These are phyloP conservation scores for Trypethelium eluteriae DNA, from an alignment of 495 filamentous ascomycete genomes.

Conservation along the genomic window DNA sequence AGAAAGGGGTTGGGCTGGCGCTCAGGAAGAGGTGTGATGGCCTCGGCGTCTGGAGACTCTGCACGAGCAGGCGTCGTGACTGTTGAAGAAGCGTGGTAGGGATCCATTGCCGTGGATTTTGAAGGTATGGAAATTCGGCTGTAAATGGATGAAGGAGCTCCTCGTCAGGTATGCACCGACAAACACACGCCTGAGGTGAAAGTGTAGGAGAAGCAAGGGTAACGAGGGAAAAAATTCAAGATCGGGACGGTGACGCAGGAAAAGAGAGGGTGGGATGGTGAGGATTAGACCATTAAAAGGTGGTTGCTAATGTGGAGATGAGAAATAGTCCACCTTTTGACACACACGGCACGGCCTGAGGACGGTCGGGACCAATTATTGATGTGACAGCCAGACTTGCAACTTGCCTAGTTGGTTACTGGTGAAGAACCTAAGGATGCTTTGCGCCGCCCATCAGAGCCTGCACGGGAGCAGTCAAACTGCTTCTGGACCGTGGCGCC, in stretches of 20 bases:
- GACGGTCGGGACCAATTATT: background rate
- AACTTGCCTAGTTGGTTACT: background rate
- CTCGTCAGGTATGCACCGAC: background rate
- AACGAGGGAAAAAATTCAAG: background rate
- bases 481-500: background rate
- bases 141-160: background rate
- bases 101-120: background rate
- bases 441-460: background rate
- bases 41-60: slow-evolving; percentile 26
- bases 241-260: background rate
- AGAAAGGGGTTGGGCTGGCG: slow-evolving; percentile 45
- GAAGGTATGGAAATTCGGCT: background rate
- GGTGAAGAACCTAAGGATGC: background rate
- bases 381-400: background rate
- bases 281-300: background rate
- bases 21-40: slow-evolving; percentile 20
- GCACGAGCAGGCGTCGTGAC: slow-evolving; percentile 21
- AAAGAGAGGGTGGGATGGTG: slow-evolving; percentile 3
- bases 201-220: background rate
- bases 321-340: slow-evolving; percentile 2
- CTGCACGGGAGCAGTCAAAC: background rate
- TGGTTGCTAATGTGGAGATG: background rate
- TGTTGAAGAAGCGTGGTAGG: slow-evolving; percentile 16
- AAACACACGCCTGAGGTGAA: background rate
- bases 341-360: background rate